phyloP scores from a whole-genome alignment of 225 moss, liverwort and hornwort species.

The Physcomitrellopsis africana region DNA sequence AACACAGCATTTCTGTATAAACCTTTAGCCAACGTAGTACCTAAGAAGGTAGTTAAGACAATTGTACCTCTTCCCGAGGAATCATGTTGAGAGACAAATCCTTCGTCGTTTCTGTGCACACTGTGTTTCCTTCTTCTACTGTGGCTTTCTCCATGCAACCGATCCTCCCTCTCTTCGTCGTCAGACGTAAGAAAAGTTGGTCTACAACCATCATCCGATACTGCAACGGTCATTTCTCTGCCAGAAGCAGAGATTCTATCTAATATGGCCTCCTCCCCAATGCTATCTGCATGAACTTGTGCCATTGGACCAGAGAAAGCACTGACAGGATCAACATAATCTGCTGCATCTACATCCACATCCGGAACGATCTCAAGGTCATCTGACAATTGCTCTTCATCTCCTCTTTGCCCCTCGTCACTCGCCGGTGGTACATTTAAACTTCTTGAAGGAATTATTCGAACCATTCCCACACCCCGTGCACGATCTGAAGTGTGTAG shows the following conservation, averaged over 20 bases:
- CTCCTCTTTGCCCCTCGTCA: conserved; percentile 37
- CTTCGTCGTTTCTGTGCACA: conserved; percentile 26
- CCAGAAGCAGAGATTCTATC: conserved; percentile 48
- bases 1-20: too few relatives aligned
- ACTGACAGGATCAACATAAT: conserved; percentile 60
- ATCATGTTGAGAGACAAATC: conserved; percentile 33
- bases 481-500: conserved; percentile 89
- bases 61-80: conserved; percentile 45
- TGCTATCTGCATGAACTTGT: conserved; percentile 44
- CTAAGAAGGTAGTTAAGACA: background rate
- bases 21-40: background rate
- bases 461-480: conserved; percentile 92
- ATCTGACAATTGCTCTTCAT: conserved; percentile 41
- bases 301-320: conserved; percentile 90
- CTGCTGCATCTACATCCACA: conserved; percentile 52
- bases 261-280: conserved; percentile 42
- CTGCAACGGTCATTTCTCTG: conserved; percentile 48
- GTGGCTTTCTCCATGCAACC: conserved; percentile 32
- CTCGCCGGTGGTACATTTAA: conserved; percentile 30
- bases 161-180: conserved; percentile 50
- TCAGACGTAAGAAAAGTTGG: conserved; percentile 48
- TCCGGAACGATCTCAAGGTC: conserved; percentile 46
- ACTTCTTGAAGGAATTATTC: conserved; percentile 63
- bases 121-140: conserved; percentile 20
- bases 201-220: conserved; percentile 51